Percentiles rank a stretch among this genome's conserved stretches.
Evolutionary conservation across 805 yeast species (phyloP).

Genomic region (Lachancea waltii): DNA sequence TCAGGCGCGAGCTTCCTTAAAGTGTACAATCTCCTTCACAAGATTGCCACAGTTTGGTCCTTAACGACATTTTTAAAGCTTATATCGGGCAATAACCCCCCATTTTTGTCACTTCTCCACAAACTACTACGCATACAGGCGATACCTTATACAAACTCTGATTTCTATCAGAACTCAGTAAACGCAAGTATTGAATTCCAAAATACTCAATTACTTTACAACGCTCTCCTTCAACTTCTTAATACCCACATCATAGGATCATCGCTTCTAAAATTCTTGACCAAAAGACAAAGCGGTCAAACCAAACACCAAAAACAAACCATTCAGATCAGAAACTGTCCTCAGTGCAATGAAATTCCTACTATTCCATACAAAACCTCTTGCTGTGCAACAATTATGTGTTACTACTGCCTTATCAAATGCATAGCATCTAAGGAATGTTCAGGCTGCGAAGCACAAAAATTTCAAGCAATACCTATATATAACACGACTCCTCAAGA

Average conservation of each 20-base stretch:
- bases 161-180: constrained; percentile 17
- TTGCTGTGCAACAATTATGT: constrained; percentile 18
- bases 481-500: background rate
- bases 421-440: constrained; percentile 15
- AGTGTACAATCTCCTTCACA: background rate
- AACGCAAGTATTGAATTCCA: constrained; percentile 22
- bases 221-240: constrained; percentile 25
- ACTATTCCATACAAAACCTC: constrained; percentile 17
- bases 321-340: constrained; percentile 11
- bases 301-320: background rate
- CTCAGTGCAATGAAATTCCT: constrained; percentile 18
- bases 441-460: constrained; percentile 9
- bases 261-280: background rate
- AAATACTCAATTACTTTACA: constrained; percentile 29
- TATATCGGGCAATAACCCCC: background rate
- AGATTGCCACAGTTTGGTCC: background rate
- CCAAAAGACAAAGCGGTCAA: background rate
- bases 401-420: constrained; percentile 21
- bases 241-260: constrained; percentile 8
- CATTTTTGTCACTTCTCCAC: constrained; percentile 17
- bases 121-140: constrained; percentile 13
- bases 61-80: constrained; percentile 10
- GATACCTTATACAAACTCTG: background rate
- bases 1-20: background rate
- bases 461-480: background rate